phyloP scores from a whole-genome alignment of 2,329 filamentous ascomycete species.

The Arthrinium phaeospermum region DNA sequence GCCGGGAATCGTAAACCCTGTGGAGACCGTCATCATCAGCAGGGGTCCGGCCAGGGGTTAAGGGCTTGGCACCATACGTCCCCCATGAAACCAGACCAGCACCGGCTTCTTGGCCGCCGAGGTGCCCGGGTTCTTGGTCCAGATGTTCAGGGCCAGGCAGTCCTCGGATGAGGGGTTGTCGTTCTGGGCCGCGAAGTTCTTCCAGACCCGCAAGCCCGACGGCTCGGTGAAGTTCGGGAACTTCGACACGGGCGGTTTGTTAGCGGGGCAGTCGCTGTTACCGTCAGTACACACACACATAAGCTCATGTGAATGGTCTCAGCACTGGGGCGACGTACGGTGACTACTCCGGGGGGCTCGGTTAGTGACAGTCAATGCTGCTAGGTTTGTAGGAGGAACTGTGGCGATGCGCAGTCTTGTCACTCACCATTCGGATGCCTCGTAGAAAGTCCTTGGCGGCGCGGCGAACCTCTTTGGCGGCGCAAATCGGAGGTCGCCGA shows the following conservation, averaged over 20 bases:
- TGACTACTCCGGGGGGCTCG: neutral
- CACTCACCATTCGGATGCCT: conserved; percentile 17
- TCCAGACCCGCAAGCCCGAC: conserved; percentile 36
- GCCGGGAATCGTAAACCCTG: conserved; percentile 19
- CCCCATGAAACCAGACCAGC: conserved; percentile 46
- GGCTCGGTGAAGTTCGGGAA: conserved; percentile 36
- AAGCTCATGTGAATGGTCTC: too few relatives aligned
- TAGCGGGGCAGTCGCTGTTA: conserved; percentile 34
- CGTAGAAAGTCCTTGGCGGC: neutral
- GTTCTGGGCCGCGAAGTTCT: conserved; percentile 30
- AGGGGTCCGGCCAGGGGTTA: neutral
- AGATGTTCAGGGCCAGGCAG: conserved; percentile 46
- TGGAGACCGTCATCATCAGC: neutral
- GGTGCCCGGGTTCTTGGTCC: conserved; percentile 34
- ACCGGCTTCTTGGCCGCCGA: conserved; percentile 37
- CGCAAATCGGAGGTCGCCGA: conserved; percentile 20
- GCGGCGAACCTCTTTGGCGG: conserved; percentile 1
- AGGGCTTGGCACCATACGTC: conserved; percentile 27
- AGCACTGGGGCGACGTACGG: neutral
- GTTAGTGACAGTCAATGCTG: neutral
- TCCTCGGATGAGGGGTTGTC: conserved; percentile 41
- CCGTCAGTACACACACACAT: neutral
- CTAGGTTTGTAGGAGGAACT: too few relatives aligned
- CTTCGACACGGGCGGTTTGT: conserved; percentile 30
- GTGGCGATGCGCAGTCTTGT: neutral